These are phyloP conservation scores for Pseudisothecium myosuroides DNA, from an alignment of 225 moss, liverwort and hornwort species.

Conservation along the genomic window DNA sequence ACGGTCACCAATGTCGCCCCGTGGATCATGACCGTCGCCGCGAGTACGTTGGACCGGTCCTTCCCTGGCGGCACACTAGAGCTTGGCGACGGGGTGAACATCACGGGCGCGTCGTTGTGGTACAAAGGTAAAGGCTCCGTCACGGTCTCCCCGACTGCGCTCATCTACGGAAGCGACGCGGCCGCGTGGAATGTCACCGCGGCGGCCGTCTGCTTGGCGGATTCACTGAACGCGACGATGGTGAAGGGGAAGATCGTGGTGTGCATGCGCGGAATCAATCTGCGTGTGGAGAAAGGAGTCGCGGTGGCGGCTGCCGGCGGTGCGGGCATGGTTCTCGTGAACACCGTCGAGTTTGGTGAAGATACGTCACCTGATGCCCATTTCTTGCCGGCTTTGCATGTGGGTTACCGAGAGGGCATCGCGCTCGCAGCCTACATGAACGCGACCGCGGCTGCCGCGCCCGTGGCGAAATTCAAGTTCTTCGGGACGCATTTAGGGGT, in stretches of 20 bases:
- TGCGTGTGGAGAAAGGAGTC: slow-evolving; percentile 34
- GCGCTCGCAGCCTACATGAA: slow-evolving; percentile 20
- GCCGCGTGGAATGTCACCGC: neutral
- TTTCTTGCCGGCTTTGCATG: slow-evolving; percentile 34
- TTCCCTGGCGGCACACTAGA: slow-evolving; percentile 34
- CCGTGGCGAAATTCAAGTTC: slow-evolving; percentile 17
- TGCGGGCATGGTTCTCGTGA: slow-evolving; percentile 7
- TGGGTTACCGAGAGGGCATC: neutral
- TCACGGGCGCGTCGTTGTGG: neutral
- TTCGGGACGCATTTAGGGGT: slow-evolving; percentile 20
- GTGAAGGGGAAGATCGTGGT: slow-evolving; percentile 56
- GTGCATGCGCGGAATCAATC: slow-evolving; percentile 19
- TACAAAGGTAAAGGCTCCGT: neutral
- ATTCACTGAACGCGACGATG: slow-evolving; percentile 20
- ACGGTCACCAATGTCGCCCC: slow-evolving; percentile 54
- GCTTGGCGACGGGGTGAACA: neutral
- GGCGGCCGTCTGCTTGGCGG: slow-evolving; percentile 1
- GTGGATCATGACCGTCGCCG: slow-evolving; percentile 66
- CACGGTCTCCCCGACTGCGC: neutral
- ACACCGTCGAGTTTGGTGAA: neutral
- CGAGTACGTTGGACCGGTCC: slow-evolving; percentile 52
- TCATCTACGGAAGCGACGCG: neutral
- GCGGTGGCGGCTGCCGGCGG: slow-evolving; percentile 17
- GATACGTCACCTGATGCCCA: slow-evolving; percentile 14
- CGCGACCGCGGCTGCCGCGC: neutral